Conservation (phyloP, 2,329 filamentous ascomycete genomes). For the Neodidymelliopsis sp. region DNA sequence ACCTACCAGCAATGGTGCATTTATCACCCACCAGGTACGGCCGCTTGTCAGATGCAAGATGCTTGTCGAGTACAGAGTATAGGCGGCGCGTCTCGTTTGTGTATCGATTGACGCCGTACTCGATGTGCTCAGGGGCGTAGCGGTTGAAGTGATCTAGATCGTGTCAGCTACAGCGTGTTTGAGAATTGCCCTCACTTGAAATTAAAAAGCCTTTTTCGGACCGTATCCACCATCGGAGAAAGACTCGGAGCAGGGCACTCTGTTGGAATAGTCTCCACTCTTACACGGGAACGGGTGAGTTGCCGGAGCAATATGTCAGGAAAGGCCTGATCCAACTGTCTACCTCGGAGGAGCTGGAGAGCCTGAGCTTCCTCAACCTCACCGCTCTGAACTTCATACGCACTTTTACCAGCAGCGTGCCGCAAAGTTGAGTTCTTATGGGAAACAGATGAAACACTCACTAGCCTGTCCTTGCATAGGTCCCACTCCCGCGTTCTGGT, state of each 20-base stretch:
- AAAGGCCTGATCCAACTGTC: neutral
- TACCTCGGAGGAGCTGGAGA: neutral
- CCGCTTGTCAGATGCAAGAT: conserved; percentile 63
- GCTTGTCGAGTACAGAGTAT: conserved; percentile 77
- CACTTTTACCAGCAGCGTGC: no score
- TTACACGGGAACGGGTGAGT: neutral
- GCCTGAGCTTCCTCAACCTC: neutral
- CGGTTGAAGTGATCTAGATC: conserved; percentile 75
- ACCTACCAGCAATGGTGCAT: conserved; percentile 59
- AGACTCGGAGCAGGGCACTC: no score
- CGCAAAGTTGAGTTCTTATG: no score
- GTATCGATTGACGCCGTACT: conserved; percentile 84
- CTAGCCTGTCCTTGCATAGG: conserved; percentile 81
- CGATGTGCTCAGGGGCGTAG: conserved; percentile 82
- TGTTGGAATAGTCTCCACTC: neutral
- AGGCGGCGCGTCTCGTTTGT: conserved; percentile 83
- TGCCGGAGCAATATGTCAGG: neutral
- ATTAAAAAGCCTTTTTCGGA: neutral
- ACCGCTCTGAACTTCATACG: no score
- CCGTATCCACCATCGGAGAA: no score
- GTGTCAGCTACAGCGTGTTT: conserved; percentile 9
- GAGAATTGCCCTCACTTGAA: neutral
- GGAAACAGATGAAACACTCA: conserved; percentile 36
- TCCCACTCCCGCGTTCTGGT: conserved; percentile 79
- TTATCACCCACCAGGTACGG: conserved; percentile 69